These are phyloP conservation scores for Podospora didyma DNA, from an alignment of 495 filamentous ascomycete genomes.

Conservation along the genomic window DNA sequence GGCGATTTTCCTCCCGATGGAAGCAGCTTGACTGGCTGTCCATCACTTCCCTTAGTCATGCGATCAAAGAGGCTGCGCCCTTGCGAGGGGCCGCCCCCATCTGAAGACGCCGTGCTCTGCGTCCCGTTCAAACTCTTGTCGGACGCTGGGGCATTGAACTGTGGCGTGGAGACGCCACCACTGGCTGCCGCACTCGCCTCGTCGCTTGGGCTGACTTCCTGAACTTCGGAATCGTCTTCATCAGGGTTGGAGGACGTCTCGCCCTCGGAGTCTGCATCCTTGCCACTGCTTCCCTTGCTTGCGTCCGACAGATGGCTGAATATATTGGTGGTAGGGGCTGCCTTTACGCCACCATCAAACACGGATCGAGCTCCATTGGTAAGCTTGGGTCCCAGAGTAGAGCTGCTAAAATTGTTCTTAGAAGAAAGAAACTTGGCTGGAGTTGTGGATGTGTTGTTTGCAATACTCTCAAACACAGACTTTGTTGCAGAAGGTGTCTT, in stretches of 20 bases:
- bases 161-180: constrained; percentile 31
- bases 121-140: constrained; percentile 19
- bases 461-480: constrained; percentile 43
- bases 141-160: constrained; percentile 21
- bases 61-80: constrained; percentile 58
- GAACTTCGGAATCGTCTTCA: constrained; percentile 40
- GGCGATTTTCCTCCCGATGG: constrained; percentile 17
- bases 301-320: constrained; percentile 60
- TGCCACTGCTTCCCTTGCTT: constrained; percentile 43
- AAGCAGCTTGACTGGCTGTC: constrained; percentile 40
- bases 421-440: constrained; percentile 13
- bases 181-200: constrained; percentile 31
- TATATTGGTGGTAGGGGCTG: constrained; percentile 43
- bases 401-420: constrained; percentile 28
- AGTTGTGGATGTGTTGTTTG: constrained; percentile 30
- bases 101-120: constrained; percentile 26
- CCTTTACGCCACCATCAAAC: constrained; percentile 21
- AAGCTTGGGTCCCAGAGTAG: constrained; percentile 6
- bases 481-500: constrained; percentile 44
- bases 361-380: constrained; percentile 22
- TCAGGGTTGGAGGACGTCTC: constrained; percentile 43
- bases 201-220: constrained; percentile 28
- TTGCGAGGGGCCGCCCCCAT: constrained; percentile 31
- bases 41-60: constrained; percentile 43
- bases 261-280: constrained; percentile 43